Evolutionary conservation across 345 rosid species (phyloP), one percentile per base, ranked within the genome.

Genomic region (Gossypium herbaceum): DNA sequence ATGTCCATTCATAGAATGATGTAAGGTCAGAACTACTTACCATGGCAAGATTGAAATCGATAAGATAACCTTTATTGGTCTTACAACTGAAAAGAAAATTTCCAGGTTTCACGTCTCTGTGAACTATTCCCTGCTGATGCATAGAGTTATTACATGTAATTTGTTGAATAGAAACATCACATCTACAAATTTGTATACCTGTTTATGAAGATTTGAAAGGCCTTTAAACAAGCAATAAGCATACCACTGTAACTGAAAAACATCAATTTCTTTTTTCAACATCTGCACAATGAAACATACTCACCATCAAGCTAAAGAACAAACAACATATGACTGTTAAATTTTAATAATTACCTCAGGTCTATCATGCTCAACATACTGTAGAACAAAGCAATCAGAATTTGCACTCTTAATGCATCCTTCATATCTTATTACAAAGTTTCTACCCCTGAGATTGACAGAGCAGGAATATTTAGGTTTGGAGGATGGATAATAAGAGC

Each of bases 61-160:
- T 93, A 72, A 95, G 93, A 83, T 83, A 90, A 70, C 99, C 99
- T 82, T 84, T 93, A 75, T 60, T 87, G 69, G 88, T 81, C 81
- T 89, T 88, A 66, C 90, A 80, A 75, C 93, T 89, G 85, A 91
- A 95, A 50, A 95, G 97, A 82, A 95, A 95, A 84, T 95, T 93
- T 67, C 97, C 99, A 68, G 99, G 99, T 74, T 95, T 95, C 52
- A 95, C 94, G 86, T 95, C 99, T 79, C 97, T 91, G 34, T 95
- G 99, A 83, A 90, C 94, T 81, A 88, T 73, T 69, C 94, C 97
- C 99, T 95, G 84, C 61, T 72, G 45, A 70, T 27, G 63, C 44
- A 68, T 69, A 45, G 2, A 44, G 54, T 41, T 44, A 25, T 43
- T 34, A 54, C 65, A 64, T 51, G 56, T 22, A 55, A 45, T 45